Conservation (phyloP, 1,139 yeast genomes). For the Schwanniomyces etchellsii region DNA sequence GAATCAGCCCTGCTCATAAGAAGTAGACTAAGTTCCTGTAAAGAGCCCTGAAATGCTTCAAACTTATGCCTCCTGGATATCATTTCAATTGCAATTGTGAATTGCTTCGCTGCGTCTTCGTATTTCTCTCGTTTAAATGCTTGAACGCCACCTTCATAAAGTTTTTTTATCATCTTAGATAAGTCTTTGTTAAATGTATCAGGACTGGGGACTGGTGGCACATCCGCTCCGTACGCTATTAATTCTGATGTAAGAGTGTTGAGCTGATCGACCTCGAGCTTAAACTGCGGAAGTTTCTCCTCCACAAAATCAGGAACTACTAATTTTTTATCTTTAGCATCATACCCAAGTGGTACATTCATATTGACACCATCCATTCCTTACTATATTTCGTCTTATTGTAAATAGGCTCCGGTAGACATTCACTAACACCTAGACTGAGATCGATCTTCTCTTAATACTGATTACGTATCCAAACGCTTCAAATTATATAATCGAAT, state of each 20-base stretch:
- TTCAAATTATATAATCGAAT: too few species aligned
- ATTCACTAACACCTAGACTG: background rate
- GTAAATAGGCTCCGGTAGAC: too few species aligned
- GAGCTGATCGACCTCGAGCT: constrained; percentile 53
- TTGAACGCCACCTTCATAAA: constrained; percentile 68
- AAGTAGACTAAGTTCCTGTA: constrained; percentile 71
- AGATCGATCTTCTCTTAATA: background rate
- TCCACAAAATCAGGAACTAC: constrained; percentile 18
- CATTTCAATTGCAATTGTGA: constrained; percentile 76
- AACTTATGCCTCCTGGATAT: constrained; percentile 77
- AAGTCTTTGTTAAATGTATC: constrained; percentile 53
- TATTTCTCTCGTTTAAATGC: constrained; percentile 58
- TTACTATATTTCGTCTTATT: too few species aligned
- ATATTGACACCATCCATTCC: too few species aligned
- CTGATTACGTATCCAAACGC: too few species aligned
- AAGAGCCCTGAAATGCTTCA: constrained; percentile 75
- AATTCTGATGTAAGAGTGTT: constrained; percentile 59
- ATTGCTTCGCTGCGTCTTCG: constrained; percentile 68
- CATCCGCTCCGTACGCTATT: constrained; percentile 55
- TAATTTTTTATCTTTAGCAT: constrained; percentile 23
- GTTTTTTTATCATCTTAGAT: constrained; percentile 62
- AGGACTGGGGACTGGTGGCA: constrained; percentile 60
- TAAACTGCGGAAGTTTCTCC: constrained; percentile 21
- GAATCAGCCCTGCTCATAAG: constrained; percentile 84
- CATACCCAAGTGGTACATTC: constrained; percentile 22